Conservation (phyloP, 495 filamentous ascomycete species). For the Friedmanniomyces endolithicus region DNA sequence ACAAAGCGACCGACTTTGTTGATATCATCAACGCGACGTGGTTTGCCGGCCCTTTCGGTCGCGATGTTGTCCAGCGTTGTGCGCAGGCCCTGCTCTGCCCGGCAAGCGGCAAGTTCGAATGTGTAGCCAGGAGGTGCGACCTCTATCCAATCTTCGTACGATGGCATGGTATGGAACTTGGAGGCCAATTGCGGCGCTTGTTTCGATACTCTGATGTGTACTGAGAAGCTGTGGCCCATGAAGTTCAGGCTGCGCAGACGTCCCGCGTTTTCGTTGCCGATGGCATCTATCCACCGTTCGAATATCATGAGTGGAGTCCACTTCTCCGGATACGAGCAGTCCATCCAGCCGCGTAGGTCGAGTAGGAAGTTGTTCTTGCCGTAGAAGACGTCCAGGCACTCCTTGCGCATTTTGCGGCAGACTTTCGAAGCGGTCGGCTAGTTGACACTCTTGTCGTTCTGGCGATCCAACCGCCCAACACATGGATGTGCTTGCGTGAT, state of each 20-base stretch:
- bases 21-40: slow-evolving; percentile 18
- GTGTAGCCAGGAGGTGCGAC: background rate
- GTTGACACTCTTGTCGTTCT: background rate
- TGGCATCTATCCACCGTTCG: slow-evolving; percentile 6
- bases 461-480: background rate
- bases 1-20: slow-evolving; percentile 5
- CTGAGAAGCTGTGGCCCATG: slow-evolving; percentile 7
- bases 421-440: slow-evolving; percentile 3
- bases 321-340: background rate
- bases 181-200: background rate
- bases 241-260: slow-evolving; percentile 6
- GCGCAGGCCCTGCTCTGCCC: background rate
- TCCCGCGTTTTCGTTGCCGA: slow-evolving; percentile 6
- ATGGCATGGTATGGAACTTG: background rate
- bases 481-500: background rate
- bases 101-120: background rate
- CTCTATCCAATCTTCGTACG: background rate
- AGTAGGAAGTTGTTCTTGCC: slow-evolving; percentile 7
- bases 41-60: background rate
- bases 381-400: slow-evolving; percentile 15
- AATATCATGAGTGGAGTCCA: slow-evolving; percentile 12
- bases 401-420: slow-evolving; percentile 10
- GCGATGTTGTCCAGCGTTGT: background rate
- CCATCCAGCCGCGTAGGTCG: slow-evolving; percentile 16
- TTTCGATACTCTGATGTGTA: background rate